Evolutionary conservation across 2,329 filamentous ascomycete species (phyloP), one percentile per base, ranked within the genome.

Genomic region (Monosporascus sp.): DNA sequence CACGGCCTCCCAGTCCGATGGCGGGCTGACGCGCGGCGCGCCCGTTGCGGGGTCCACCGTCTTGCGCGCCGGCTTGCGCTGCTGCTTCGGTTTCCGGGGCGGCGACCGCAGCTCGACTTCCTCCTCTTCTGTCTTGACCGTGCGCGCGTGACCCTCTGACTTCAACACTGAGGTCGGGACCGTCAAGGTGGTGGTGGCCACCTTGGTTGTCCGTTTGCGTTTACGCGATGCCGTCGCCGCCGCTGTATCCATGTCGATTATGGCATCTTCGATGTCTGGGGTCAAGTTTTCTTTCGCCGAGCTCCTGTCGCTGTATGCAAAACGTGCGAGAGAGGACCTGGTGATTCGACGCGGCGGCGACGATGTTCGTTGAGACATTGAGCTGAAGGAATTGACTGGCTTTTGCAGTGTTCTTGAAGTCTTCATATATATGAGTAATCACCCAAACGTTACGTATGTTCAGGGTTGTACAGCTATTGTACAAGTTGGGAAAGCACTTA

Each of bases 1-100:
- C 53, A 96, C 84, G 53, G 85, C 81, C 57, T 91, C 84, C 94
- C 94, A 74, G 58, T 53, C 64, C 27, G 54, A 54, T 22, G 70
- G 62, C 46, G 68, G 66, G 36, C 36, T 34, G 48, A 62, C 54
- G 19, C 49, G 55, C 7, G 56, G 27, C 16, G 54, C 47, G 3
- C 59, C 57, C 8, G 66, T 65, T 4, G 49, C 44, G 5, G 56
- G 59, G 38, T 68, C 59, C 44, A 59, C 54, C 7, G 57, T 55
- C 41, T 61, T 64, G 27, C 61, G 65, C 22, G 64, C 63, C 22
- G 64, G 63, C 48, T 65, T 66, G 54, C 64, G 65, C 6, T 56
- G 9, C 6, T 46, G 17, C 38, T 58, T 49, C 24, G 22, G 41
- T 24, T 48, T 56, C 49, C 7, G 51, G 27, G 22, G 19, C 51